Base-by-base conservation (phyloP, 805 yeast genomes). In the Zygosaccharomyces pseudorouxii region DNA sequence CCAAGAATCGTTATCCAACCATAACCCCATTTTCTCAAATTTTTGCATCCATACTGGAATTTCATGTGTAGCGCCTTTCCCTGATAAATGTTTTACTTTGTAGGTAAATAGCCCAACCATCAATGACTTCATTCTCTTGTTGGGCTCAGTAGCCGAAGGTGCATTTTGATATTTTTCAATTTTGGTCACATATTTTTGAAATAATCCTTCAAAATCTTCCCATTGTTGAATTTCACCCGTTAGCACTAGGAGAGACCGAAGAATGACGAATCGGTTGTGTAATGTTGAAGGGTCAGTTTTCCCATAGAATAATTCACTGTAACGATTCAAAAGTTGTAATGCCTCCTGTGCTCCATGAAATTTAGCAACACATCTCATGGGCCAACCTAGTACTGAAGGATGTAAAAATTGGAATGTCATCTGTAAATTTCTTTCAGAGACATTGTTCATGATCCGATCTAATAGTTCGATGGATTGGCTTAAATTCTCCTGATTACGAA, bases 361-460 rank as follows among this genome's bases (percentile, higher is more conserved):
- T 38, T 61, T 63, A 2, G 66, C 59, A 25, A 70, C 53, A 3
- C 57, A 47, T 33, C 63, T 58, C 50, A 71, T 58, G 20, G 73
- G 64, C 57, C 72, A 71, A 31, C 67, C 69, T 46, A 71, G 48
- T 7, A 66, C 56, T 2, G 68, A 58, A 20, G 72, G 71, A 38
- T 67, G 69, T 28, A 70, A 45, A 11, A 51, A 52, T 2, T 57
- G 57, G n/a, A 50, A 47, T 0, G 62, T 47, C 0, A 60, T 49
- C 49, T 52, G 61, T 29, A 51, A 35, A 18, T 48, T 57, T 48
- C 49, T 56, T 25, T 51, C 54, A 28, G 59, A 57, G 19, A 55
- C 60, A 30, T 55, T 62, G 23, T 56, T 56, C 53, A 70, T 59
- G 14, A 67, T 57, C 19, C 56, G 63, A 44, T 65, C 64, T 29